These are phyloP conservation scores for Juglanconis sp. DNA, from an alignment of 2,329 filamentous ascomycete genomes.

Conservation along the genomic window DNA sequence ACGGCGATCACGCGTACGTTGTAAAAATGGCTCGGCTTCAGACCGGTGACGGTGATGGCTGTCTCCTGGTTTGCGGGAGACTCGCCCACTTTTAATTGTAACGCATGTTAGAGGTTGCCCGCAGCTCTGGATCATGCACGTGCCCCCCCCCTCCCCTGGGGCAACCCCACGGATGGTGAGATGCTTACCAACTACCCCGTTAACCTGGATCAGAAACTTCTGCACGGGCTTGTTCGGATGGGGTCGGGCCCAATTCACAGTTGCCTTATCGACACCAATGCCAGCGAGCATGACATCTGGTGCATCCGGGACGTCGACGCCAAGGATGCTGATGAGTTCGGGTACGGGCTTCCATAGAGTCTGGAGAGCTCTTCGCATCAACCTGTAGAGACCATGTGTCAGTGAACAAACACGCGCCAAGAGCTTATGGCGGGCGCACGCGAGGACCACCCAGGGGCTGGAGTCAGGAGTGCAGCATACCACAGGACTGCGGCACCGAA, in stretches of 20 bases:
- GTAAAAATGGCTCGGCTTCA: conserved; percentile 85
- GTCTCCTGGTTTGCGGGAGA: conserved; percentile 73
- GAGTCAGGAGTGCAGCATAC: conserved; percentile 33
- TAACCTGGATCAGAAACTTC: conserved; percentile 89
- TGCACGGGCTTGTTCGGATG: conserved; percentile 64
- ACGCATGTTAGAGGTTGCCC: conserved; percentile 8
- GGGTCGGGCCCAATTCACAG: conserved; percentile 85
- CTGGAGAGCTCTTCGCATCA: conserved; percentile 80
- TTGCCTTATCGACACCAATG: conserved; percentile 81
- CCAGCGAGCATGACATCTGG: conserved; percentile 88
- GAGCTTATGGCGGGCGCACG: not conserved
- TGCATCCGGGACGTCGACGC: conserved; percentile 87
- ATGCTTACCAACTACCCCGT: conserved; percentile 78
- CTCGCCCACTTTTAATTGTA: conserved; percentile 65
- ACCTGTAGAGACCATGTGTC: conserved; percentile 48
- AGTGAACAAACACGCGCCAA: conserved; percentile 4
- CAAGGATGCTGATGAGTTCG: conserved; percentile 84
- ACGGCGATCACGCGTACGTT: conserved; percentile 91
- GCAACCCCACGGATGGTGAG: not conserved
- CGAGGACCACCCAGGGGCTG: not conserved
- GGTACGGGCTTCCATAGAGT: conserved; percentile 89
- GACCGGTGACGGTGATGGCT: conserved; percentile 84
- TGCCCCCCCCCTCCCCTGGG: conserved; percentile 17
- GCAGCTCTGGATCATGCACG: conserved; percentile 16
- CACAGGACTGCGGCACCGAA: conserved; percentile 52